Evolutionary conservation across 2,329 filamentous ascomycete species (phyloP).

Genomic region (Fusarium mundagurra): DNA sequence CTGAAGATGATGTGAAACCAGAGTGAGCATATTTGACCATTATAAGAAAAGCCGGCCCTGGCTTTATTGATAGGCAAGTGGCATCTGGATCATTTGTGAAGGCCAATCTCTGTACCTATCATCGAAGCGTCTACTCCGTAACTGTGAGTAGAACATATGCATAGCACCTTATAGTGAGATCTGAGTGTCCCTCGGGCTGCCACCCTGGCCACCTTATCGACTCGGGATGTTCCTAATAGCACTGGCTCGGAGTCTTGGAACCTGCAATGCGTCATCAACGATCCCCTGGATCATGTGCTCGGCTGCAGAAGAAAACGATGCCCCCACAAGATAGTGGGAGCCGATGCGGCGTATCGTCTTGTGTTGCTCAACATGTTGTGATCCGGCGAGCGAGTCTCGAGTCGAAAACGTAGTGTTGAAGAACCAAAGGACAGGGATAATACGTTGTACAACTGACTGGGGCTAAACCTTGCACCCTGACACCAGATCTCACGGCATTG

Average conservation of each 20-base stretch:
- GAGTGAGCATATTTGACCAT: not conserved
- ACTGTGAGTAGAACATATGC: not conserved
- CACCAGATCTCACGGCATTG: slow-evolving; percentile 44
- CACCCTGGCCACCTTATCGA: not conserved
- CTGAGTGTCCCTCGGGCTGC: not conserved
- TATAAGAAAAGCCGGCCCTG: not conserved
- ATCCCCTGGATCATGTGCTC: slow-evolving; percentile 18
- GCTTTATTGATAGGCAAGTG: not conserved
- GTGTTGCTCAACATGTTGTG: slow-evolving; percentile 31
- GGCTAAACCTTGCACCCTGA: slow-evolving; percentile 37
- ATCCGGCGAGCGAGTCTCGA: slow-evolving; percentile 23
- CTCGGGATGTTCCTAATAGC: not conserved
- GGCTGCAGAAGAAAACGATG: not conserved
- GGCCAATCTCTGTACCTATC: not conserved
- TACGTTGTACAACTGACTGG: slow-evolving; percentile 31
- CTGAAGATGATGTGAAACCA: not conserved
- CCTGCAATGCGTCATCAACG: slow-evolving; percentile 19
- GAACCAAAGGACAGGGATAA: slow-evolving; percentile 21
- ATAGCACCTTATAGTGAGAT: not conserved
- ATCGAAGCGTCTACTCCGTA: not conserved
- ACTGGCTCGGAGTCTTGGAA: slow-evolving; percentile 13
- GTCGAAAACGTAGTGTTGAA: slow-evolving; percentile 16
- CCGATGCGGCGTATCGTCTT: slow-evolving; percentile 39
- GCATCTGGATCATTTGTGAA: not conserved
- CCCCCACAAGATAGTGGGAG: slow-evolving; percentile 33